phyloP scores from a whole-genome alignment of 208 protist species.

The Porcisia hertigi region DNA sequence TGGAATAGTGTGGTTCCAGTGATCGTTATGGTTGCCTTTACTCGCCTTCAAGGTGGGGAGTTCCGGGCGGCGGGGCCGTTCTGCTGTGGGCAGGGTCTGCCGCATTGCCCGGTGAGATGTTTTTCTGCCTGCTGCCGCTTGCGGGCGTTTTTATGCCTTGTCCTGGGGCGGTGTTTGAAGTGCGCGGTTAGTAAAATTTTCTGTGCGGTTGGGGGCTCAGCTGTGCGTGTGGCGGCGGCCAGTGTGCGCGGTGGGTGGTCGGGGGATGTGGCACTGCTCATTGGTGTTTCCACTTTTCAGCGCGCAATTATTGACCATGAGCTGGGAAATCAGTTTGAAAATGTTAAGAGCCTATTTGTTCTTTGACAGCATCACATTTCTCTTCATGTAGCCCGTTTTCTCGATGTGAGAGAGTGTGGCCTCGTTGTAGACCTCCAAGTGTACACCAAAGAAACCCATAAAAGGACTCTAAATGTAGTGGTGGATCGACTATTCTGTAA shows the following conservation, averaged over 20 bases:
- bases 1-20: no score
- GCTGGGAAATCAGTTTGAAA: no score
- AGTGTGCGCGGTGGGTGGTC: not conserved
- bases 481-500: not conserved
- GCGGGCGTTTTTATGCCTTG: no score
- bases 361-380: not conserved
- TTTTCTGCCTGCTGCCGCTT: no score
- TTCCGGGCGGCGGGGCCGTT: no score
- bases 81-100: no score
- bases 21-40: no score
- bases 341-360: not conserved
- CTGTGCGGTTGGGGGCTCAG: not conserved
- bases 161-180: not conserved
- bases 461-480: not conserved
- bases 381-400: not conserved
- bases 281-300: not conserved
- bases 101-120: no score
- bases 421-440: no score
- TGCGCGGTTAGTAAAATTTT: not conserved
- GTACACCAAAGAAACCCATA: not conserved
- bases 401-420: not conserved
- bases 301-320: not conserved
- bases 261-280: not conserved
- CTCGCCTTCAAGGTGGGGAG: no score
- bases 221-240: not conserved